Evolutionary conservation across 495 filamentous ascomycete species (phyloP).

Genomic region (Xanthoparmelia taractica): DNA sequence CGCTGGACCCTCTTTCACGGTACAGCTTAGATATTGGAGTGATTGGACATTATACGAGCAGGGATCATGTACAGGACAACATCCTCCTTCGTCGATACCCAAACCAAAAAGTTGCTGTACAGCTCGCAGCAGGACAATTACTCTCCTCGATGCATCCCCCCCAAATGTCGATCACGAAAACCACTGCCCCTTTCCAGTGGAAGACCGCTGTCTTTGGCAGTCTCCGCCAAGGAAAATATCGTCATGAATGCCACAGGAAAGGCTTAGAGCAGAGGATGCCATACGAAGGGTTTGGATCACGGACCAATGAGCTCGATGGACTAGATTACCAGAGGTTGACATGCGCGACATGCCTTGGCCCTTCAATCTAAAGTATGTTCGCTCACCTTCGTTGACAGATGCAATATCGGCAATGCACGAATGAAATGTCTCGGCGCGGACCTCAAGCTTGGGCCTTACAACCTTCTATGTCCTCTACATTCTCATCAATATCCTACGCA

Average conservation of each 20-base stretch:
- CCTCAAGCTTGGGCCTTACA: conserved; percentile 37
- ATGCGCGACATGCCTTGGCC: conserved; percentile 35
- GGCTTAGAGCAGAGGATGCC: neutral
- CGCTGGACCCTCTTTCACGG: no score
- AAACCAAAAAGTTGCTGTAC: neutral
- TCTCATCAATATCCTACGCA: conserved; percentile 42
- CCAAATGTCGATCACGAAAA: neutral
- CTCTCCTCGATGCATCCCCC: neutral
- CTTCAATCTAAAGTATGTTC: conserved; percentile 43
- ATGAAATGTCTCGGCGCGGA: conserved; percentile 39
- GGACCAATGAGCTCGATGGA: no score
- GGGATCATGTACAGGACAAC: no score
- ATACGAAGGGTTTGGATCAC: conserved; percentile 18
- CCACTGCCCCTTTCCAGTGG: neutral
- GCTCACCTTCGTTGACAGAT: conserved; percentile 44
- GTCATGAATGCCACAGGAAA: neutral
- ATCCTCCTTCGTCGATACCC: no score
- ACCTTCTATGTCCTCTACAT: conserved; percentile 48
- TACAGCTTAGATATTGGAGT: no score
- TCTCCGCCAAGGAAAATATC: neutral
- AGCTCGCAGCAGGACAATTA: neutral
- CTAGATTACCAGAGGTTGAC: conserved; percentile 29
- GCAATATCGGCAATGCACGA: conserved; percentile 45
- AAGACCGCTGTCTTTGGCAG: neutral
- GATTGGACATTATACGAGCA: no score